Base-by-base conservation (phyloP, 108 stramenopile genomes). In the Cyclotella atomus region DNA sequence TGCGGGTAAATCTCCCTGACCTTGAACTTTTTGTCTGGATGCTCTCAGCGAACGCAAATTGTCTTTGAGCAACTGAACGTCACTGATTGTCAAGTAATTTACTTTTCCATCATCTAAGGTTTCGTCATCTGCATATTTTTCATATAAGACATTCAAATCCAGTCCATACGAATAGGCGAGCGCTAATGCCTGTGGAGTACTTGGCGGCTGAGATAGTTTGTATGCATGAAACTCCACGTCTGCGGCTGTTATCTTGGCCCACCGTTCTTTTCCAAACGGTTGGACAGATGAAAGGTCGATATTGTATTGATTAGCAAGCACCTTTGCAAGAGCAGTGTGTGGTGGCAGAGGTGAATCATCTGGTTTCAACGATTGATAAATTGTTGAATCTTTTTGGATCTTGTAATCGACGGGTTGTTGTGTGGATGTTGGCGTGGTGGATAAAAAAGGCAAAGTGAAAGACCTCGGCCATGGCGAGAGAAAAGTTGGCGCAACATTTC, bases 201-300 rank as follows among this genome's bases (percentile, higher is more conserved):
- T 49, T 19, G 72, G 79, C 44, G 79, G 79, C 54, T 81, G 79
- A n/a, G 73, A 69, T 30, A 74, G 12, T 38, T 65, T 74, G 57
- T 66, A 81, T 27, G 68, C 73, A 36, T 81, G 62, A 56, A 70
- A 81, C 49, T 81, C 79, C 9, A 81, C 79, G 67, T 81, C 79
- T 49, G 61, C 72, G 7, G 79, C 72, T 44, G 73, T 70, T 25
- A 81, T 81, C 60, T 73, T 73, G 36, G 57, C 28, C 28, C 36
- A 45, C 1, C 64, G 33, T 30, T 29, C 53, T 27, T 45, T 54
- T 24, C 28, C 12, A 3, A 50, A 77, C 20, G 77, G 65, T 10
- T 61, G 27, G 21, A 81, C 73, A n/a, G 54, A 63, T 17, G 67
- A 43, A 1, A 81, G 59, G 23, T 81, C 73, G 45, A 81, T 70